These are phyloP conservation scores for Pythium phragmitis DNA, from an alignment of 352 stramenopile genomes.

Conservation along the genomic window DNA sequence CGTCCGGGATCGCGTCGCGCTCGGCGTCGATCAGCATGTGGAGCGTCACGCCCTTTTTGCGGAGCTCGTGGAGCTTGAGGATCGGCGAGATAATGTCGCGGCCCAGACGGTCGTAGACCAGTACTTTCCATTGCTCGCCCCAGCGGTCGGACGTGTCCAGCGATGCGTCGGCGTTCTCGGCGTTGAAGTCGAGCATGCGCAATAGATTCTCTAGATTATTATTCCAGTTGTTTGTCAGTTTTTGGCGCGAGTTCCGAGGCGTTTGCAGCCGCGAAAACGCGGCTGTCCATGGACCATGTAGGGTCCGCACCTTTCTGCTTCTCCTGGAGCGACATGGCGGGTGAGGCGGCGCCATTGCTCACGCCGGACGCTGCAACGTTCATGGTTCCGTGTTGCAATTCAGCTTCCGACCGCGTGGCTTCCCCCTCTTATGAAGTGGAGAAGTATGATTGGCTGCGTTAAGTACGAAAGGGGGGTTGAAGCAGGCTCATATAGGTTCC, in stretches of 20 bases:
- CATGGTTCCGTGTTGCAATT: slow-evolving; percentile 22
- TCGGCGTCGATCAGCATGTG: slow-evolving; percentile 95
- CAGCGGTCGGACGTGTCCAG: slow-evolving; percentile 63
- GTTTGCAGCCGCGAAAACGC: background rate
- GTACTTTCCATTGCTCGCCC: slow-evolving; percentile 93
- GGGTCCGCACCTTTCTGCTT: slow-evolving; percentile 68
- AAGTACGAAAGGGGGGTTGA: slow-evolving; percentile 15
- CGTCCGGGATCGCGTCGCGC: slow-evolving; percentile 95
- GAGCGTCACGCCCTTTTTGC: slow-evolving; percentile 96
- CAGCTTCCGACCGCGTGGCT: slow-evolving; percentile 12
- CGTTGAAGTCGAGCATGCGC: slow-evolving; percentile 86
- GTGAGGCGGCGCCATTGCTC: slow-evolving; percentile 15
- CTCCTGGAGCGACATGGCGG: slow-evolving; percentile 65
- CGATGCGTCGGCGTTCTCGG: slow-evolving; percentile 41
- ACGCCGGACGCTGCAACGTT: slow-evolving; percentile 19
- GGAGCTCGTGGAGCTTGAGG: slow-evolving; percentile 96
- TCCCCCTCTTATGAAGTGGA: background rate
- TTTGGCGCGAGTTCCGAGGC: background rate
- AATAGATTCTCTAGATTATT: slow-evolving; percentile 66
- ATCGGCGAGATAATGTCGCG: slow-evolving; percentile 98
- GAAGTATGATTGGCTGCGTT: slow-evolving; percentile 5
- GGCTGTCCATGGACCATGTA: background rate
- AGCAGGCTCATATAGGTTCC: background rate
- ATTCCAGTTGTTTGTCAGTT: background rate
- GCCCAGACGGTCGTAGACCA: slow-evolving; percentile 97